A percentile compares a stretch with the other conserved stretches of the same genome.
Conservation (phyloP, 441 rosid genomes). For the Populus hybrid region DNA sequence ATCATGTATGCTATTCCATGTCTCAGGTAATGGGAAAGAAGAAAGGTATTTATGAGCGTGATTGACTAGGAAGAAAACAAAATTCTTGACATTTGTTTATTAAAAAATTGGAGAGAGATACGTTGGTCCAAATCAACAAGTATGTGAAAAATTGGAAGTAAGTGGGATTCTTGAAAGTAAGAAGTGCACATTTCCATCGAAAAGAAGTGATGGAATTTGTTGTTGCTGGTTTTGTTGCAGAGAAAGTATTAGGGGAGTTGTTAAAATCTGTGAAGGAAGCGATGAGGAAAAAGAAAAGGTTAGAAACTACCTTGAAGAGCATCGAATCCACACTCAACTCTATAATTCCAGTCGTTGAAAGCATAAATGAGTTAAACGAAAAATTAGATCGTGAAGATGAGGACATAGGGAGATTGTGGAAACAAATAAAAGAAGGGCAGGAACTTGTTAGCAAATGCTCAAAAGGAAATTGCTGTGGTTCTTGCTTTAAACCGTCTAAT, state of each 20-base stretch:
- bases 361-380: not conserved
- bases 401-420: conserved; percentile 6
- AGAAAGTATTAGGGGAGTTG: not conserved
- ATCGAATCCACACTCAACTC: not conserved
- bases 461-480: not conserved
- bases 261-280: conserved; percentile 2
- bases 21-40: not conserved
- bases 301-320: not conserved
- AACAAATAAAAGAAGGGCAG: not conserved
- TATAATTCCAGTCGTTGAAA: not conserved
- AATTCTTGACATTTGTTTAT: not conserved
- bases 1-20: not conserved
- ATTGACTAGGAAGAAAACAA: not conserved
- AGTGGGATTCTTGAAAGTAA: not conserved
- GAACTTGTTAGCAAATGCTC: not conserved
- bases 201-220: not conserved
- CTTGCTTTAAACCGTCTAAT: not conserved
- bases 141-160: not conserved
- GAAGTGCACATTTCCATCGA: not conserved
- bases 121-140: not conserved
- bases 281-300: not conserved
- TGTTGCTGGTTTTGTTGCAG: not conserved
- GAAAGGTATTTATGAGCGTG: too few relatives aligned
- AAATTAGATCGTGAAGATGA: not conserved
- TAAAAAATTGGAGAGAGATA: not conserved